phyloP scores from a whole-genome alignment of 2,329 filamentous ascomycete species.

The Teratosphaeria pseudoeucalypti region DNA sequence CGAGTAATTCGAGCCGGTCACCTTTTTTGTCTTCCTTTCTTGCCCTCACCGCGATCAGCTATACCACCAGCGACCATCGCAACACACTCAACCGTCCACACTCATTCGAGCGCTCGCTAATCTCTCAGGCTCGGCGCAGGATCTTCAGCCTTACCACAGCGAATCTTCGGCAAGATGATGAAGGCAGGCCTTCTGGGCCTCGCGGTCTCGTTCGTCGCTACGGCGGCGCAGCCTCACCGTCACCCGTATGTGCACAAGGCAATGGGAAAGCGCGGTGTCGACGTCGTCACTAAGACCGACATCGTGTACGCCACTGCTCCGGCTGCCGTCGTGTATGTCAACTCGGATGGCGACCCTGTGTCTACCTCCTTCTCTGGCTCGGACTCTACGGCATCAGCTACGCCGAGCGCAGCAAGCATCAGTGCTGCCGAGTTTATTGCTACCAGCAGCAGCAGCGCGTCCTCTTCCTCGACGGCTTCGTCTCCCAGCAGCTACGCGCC shows the following conservation, averaged over 20 bases:
- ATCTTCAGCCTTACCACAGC: not conserved
- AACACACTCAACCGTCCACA: not conserved
- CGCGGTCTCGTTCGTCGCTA: constrained; percentile 15
- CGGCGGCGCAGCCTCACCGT: constrained; percentile 14
- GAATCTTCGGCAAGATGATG: constrained; percentile 9
- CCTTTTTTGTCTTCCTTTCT: not conserved
- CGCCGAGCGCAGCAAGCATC: not conserved
- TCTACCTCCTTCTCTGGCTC: constrained; percentile 15
- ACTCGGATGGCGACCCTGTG: constrained; percentile 45
- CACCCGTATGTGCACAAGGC: constrained; percentile 28
- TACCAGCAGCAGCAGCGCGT: not conserved
- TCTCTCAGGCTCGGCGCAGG: not conserved
- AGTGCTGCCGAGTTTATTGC: not conserved
- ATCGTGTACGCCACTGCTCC: constrained; percentile 35
- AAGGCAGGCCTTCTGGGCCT: constrained; percentile 21
- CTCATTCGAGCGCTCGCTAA: not conserved
- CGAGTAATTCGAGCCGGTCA: not conserved
- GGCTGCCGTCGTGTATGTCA: constrained; percentile 49
- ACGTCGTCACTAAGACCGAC: constrained; percentile 22
- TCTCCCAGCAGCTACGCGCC: not conserved
- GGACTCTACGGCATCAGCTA: not conserved
- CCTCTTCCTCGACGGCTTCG: not conserved
- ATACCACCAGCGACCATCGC: not conserved
- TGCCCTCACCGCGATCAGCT: not conserved
- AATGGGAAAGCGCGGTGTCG: constrained; percentile 27